Conservation (phyloP, 2,329 filamentous ascomycete species). For the Calonectria pteridis region DNA sequence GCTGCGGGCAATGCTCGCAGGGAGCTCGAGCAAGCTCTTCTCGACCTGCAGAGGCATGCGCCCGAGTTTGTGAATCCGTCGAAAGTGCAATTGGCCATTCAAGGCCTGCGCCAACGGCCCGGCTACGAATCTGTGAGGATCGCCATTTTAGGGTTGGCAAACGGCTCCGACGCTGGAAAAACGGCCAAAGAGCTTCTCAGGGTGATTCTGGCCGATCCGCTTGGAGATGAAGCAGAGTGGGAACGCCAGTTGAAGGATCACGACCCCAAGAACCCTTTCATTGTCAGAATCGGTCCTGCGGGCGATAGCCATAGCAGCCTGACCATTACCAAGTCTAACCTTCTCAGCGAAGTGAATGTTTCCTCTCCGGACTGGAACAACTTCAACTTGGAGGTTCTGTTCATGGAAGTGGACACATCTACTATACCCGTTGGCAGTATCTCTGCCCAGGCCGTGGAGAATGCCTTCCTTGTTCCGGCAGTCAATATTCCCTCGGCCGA, state of each 20-base stretch:
- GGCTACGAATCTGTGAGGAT: conserved; percentile 71
- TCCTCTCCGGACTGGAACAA: conserved; percentile 72
- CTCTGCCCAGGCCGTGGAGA: conserved; percentile 62
- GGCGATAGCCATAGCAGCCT: conserved; percentile 46
- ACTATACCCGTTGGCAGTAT: conserved; percentile 47
- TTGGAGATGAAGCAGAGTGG: conserved; percentile 74
- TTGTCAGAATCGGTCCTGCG: conserved; percentile 67
- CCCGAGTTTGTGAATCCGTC: conserved; percentile 75
- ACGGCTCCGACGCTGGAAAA: conserved; percentile 52
- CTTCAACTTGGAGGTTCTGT: conserved; percentile 73
- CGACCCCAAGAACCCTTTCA: conserved; percentile 67
- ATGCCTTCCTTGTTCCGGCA: conserved; percentile 80
- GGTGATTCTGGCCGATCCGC: conserved; percentile 77
- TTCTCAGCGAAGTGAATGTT: conserved; percentile 71
- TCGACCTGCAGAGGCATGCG: conserved; percentile 71
- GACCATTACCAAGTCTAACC: conserved; percentile 46
- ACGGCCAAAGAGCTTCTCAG: conserved; percentile 76
- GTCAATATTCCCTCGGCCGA: conserved; percentile 78
- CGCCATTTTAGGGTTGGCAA: conserved; percentile 65
- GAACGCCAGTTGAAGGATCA: conserved; percentile 70
- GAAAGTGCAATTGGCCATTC: conserved; percentile 77
- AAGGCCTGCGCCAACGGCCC: conserved; percentile 69
- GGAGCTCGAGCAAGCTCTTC: conserved; percentile 71
- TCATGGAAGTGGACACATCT: conserved; percentile 64
- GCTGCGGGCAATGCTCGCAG: conserved; percentile 53